Evolutionary conservation across 2,329 filamentous ascomycete species (phyloP).

Genomic region (Exophiala sp.): DNA sequence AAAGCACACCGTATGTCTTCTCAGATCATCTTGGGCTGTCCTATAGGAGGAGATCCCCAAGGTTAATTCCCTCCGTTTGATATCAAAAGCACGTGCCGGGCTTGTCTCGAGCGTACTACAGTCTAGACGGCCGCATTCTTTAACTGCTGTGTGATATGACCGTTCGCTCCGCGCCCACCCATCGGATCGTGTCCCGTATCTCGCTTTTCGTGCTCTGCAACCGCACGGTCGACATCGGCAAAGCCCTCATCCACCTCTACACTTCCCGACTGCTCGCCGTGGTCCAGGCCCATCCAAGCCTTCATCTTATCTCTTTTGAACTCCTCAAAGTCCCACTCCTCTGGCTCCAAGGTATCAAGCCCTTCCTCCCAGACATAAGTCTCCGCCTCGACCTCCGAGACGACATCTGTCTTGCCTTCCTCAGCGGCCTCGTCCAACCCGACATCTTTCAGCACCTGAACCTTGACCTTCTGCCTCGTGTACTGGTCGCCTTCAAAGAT

Average conservation of each 20-base stretch:
- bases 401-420: slow-evolving; percentile 28
- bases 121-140: slow-evolving; percentile 18
- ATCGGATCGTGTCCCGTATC: slow-evolving; percentile 19
- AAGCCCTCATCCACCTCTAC: slow-evolving; percentile 36
- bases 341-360: slow-evolving; percentile 53
- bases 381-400: slow-evolving; percentile 45
- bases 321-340: slow-evolving; percentile 82
- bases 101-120: not conserved
- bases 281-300: slow-evolving; percentile 50
- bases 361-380: slow-evolving; percentile 59
- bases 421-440: slow-evolving; percentile 31
- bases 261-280: slow-evolving; percentile 34
- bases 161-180: slow-evolving; percentile 27
- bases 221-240: slow-evolving; percentile 27
- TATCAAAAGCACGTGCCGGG: no score
- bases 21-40: no score
- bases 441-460: slow-evolving; percentile 37
- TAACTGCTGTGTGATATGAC: slow-evolving; percentile 26
- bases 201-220: slow-evolving; percentile 9
- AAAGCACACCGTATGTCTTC: no score
- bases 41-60: no score
- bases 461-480: slow-evolving; percentile 46
- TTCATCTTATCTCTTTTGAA: slow-evolving; percentile 71
- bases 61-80: no score
- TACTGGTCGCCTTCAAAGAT: slow-evolving; percentile 77